A percentile compares a stretch with the other conserved stretches of the same genome.
Evolutionary conservation across 352 stramenopile species (phyloP).

Genomic region (Pythium pyrilobum): DNA sequence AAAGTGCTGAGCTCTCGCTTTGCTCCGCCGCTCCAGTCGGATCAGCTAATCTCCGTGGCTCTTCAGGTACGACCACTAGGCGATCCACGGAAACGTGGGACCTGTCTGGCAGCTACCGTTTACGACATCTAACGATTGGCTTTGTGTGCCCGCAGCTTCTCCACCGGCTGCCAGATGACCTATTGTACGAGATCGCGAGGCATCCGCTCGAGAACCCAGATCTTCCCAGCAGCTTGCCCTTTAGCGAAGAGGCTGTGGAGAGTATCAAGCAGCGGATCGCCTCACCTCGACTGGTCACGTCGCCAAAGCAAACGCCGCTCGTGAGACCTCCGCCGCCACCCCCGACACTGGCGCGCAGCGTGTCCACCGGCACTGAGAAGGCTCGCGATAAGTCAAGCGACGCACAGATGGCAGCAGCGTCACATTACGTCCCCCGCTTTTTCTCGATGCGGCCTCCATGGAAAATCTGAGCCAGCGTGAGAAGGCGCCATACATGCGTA

Average conservation of each 20-base stretch:
- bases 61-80: conserved; percentile 36
- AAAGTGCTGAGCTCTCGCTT: conserved; percentile 86
- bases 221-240: conserved; percentile 42
- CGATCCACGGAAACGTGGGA: not conserved
- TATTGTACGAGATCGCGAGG: conserved; percentile 82
- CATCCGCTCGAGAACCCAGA: conserved; percentile 79
- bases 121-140: too few relatives aligned
- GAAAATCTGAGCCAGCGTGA: conserved; percentile 13
- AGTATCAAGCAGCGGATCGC: conserved; percentile 32
- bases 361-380: conserved; percentile 4
- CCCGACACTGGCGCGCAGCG: conserved; percentile 1
- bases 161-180: conserved; percentile 78
- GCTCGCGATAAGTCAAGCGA: not conserved
- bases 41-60: conserved; percentile 81
- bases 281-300: not conserved
- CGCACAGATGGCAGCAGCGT: not conserved
- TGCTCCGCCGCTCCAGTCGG: conserved; percentile 68
- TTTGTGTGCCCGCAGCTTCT: conserved; percentile 38
- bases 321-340: not conserved
- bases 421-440: conserved; percentile 4
- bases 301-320: not conserved
- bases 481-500: not conserved
- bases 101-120: too few relatives aligned
- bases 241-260: conserved; percentile 44
- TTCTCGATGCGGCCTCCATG: conserved; percentile 16